A percentile compares a stretch with the other conserved stretches of the same genome.
These are phyloP conservation scores for Helminthosporium solani DNA, from an alignment of 2,329 filamentous ascomycete genomes.

Conservation along the genomic window DNA sequence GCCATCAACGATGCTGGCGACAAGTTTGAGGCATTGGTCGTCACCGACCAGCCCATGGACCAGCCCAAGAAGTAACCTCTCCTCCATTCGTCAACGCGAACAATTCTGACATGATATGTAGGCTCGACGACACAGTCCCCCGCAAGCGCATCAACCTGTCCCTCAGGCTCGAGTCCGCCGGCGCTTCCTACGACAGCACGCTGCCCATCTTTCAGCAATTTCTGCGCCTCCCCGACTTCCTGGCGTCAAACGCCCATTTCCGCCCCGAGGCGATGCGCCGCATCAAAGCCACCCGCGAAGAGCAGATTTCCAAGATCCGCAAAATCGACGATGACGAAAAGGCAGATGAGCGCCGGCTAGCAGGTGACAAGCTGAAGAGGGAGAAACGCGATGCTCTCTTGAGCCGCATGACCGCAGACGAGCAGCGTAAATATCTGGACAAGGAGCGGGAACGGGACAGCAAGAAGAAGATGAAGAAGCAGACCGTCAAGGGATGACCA, in stretches of 20 bases:
- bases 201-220: slow-evolving; percentile 78
- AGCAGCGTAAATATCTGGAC: slow-evolving; percentile 63
- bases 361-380: slow-evolving; percentile 67
- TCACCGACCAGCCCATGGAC: slow-evolving; percentile 86
- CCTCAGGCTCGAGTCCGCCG: slow-evolving; percentile 61
- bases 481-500: slow-evolving; percentile 51
- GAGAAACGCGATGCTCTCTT: slow-evolving; percentile 73
- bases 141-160: slow-evolving; percentile 86
- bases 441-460: slow-evolving; percentile 84
- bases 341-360: slow-evolving; percentile 59
- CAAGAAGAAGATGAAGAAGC: slow-evolving; percentile 66
- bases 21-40: slow-evolving; percentile 77
- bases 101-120: slow-evolving; percentile 40
- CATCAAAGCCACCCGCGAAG: slow-evolving; percentile 76
- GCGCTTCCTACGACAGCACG: slow-evolving; percentile 60
- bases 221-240: slow-evolving; percentile 78
- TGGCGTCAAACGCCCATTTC: slow-evolving; percentile 78
- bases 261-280: slow-evolving; percentile 84
- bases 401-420: slow-evolving; percentile 65
- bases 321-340: slow-evolving; percentile 73
- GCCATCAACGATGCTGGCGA: slow-evolving; percentile 75
- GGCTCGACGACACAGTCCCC: slow-evolving; percentile 77
- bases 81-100: slow-evolving; percentile 37
- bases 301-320: slow-evolving; percentile 75
- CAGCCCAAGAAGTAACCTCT: slow-evolving; percentile 72